Percentiles rank a stretch among this genome's conserved stretches.
phyloP scores from a whole-genome alignment of 306 rosid species.

The Sicyos baderoa region DNA sequence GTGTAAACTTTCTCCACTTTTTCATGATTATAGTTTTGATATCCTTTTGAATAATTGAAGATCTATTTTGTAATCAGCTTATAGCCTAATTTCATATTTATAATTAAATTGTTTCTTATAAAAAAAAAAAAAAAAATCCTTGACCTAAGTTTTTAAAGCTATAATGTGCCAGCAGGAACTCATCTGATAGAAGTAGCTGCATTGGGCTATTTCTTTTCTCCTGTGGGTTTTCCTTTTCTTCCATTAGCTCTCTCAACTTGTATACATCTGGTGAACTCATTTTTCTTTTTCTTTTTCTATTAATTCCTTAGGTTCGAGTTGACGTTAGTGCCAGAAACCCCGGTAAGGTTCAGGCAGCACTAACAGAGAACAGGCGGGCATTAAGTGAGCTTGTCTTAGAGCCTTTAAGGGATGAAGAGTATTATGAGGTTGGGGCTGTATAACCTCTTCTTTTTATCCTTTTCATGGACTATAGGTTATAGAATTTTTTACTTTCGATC shows the following conservation, averaged over 20 bases:
- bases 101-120: too few species aligned
- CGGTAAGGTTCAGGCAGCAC: slow-evolving; percentile 91
- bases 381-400: slow-evolving; percentile 72
- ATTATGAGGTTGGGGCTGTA: slow-evolving; percentile 63
- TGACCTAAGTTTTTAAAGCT: slow-evolving; percentile 50
- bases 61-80: too few species aligned
- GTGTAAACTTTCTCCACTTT: too few species aligned
- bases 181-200: slow-evolving; percentile 95
- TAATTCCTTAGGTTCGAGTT: slow-evolving; percentile 62
- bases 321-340: slow-evolving; percentile 97
- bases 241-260: slow-evolving; percentile 6
- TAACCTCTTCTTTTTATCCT: background rate
- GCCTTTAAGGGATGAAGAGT: slow-evolving; percentile 78
- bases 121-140: slow-evolving; percentile 22
- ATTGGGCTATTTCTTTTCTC: slow-evolving; percentile 78
- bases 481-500: slow-evolving; percentile 14
- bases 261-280: background rate
- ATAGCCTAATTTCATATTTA: too few species aligned
- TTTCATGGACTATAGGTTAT: background rate
- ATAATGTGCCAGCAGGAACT: slow-evolving; percentile 88
- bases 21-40: too few species aligned
- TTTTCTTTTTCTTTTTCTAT: slow-evolving; percentile 14
- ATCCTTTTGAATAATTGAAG: too few species aligned
- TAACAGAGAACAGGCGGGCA: slow-evolving; percentile 83
- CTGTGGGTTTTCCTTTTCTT: slow-evolving; percentile 36